These are phyloP conservation scores for Isatis tinctoria DNA, from an alignment of 345 rosid species.

Conservation along the genomic window DNA sequence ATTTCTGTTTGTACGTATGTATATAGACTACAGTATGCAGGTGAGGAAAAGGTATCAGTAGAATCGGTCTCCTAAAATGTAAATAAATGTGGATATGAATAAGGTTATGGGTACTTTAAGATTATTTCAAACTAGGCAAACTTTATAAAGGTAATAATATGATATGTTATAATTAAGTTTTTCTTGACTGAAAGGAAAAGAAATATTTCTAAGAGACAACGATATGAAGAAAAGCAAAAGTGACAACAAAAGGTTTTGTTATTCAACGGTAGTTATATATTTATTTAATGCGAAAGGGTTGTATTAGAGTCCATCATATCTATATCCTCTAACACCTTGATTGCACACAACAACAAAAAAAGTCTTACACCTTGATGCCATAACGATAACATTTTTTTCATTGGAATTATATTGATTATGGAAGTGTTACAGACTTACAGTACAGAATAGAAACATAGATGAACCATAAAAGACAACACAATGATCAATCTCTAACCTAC, in stretches of 20 bases:
- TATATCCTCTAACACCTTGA: too few species aligned
- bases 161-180: background rate
- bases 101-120: background rate
- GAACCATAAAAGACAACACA: too few species aligned
- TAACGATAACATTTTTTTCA: background rate
- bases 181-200: background rate
- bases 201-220: background rate
- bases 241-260: background rate
- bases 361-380: background rate
- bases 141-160: background rate
- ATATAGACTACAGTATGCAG: background rate
- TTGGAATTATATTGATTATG: too few species aligned
- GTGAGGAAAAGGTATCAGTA: background rate
- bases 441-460: too few species aligned
- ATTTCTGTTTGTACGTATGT: background rate
- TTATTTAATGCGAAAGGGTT: background rate
- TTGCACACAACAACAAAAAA: too few species aligned
- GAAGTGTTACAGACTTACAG: too few species aligned
- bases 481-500: too few species aligned
- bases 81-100: conserved; percentile 7
- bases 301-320: background rate
- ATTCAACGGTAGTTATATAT: background rate
- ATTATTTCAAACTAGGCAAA: background rate
- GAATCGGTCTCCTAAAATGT: conserved; percentile 17
- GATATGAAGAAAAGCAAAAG: background rate